Percentiles rank a stretch among this genome's conserved stretches.
Conservation (phyloP, 1,284 basidiomycete species). For the Microbotryum scabiosae region DNA sequence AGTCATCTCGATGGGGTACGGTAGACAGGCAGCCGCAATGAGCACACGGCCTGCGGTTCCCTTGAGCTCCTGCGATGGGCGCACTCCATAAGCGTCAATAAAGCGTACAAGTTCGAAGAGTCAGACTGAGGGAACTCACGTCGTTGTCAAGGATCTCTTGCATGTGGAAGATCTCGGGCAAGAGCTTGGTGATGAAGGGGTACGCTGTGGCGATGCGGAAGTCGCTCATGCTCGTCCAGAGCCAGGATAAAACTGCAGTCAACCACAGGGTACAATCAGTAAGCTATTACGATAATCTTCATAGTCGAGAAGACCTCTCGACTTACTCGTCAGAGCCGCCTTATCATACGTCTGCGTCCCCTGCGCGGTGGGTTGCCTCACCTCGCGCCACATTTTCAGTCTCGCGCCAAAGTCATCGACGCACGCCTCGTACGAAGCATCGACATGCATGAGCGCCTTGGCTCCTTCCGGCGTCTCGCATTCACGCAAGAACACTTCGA, state of each 20-base stretch:
- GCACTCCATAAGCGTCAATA: constrained; percentile 24
- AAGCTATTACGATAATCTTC: constrained; percentile 73
- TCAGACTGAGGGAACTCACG: constrained; percentile 6
- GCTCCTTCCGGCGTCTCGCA: constrained; percentile 52
- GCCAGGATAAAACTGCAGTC: constrained; percentile 61
- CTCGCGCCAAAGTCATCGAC: constrained; percentile 46
- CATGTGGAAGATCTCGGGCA: constrained; percentile 37
- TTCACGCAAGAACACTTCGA: constrained; percentile 57
- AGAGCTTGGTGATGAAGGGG: constrained; percentile 35
- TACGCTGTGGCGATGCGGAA: constrained; percentile 32
- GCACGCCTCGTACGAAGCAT: constrained; percentile 45
- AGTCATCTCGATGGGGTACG: constrained; percentile 43
- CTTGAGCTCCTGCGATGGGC: constrained; percentile 43
- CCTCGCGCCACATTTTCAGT: constrained; percentile 35
- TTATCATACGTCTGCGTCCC: constrained; percentile 73
- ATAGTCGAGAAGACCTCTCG: not conserved
- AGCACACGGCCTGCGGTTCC: constrained; percentile 42
- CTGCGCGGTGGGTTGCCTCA: constrained; percentile 40
- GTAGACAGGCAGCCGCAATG: constrained; percentile 43
- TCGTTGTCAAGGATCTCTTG: constrained; percentile 37
- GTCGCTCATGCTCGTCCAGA: constrained; percentile 52
- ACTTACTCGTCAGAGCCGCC: constrained; percentile 63
- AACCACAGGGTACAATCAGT: constrained; percentile 32
- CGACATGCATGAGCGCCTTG: constrained; percentile 56
- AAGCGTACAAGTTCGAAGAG: not conserved